These are phyloP conservation scores for Fusarium equiseti DNA, from an alignment of 2,329 filamentous ascomycete species.

Conservation along the genomic window DNA sequence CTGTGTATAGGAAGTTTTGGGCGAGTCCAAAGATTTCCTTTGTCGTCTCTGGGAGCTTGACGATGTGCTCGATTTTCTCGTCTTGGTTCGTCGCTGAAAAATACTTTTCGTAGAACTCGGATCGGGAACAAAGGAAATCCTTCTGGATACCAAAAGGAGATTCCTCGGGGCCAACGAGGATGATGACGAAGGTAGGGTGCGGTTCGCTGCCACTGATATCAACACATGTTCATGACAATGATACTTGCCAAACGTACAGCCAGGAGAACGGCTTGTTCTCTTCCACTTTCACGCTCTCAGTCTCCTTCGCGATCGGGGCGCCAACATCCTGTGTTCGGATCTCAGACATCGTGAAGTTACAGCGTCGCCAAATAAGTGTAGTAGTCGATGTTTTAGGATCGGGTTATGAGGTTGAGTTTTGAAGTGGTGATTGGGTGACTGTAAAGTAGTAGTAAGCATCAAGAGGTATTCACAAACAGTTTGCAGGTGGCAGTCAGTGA, in stretches of 20 bases:
- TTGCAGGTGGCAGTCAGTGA: not conserved
- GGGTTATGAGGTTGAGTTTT: not conserved
- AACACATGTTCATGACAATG: not conserved
- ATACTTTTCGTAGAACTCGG: slow-evolving; percentile 60
- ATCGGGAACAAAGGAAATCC: slow-evolving; percentile 67
- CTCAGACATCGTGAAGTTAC: slow-evolving; percentile 33
- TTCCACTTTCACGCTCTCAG: slow-evolving; percentile 22
- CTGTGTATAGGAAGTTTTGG: slow-evolving; percentile 68
- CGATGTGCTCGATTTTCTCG: slow-evolving; percentile 62
- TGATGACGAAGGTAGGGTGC: slow-evolving; percentile 67
- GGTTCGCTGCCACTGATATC: slow-evolving; percentile 58
- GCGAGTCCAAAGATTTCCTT: slow-evolving; percentile 66
- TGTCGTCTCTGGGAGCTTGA: slow-evolving; percentile 62
- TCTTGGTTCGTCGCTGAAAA: slow-evolving; percentile 55
- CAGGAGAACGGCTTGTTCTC: slow-evolving; percentile 53
- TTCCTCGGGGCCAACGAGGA: slow-evolving; percentile 65
- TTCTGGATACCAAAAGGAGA: slow-evolving; percentile 69
- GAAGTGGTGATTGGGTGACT: not conserved
- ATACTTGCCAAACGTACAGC: slow-evolving; percentile 49
- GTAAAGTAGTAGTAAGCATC: slow-evolving; percentile 23
- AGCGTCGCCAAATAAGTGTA: not conserved
- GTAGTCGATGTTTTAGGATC: not conserved
- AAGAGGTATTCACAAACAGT: slow-evolving; percentile 26
- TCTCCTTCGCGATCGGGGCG: slow-evolving; percentile 13
- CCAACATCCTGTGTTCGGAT: slow-evolving; percentile 24